Conservation (phyloP, 176 grass and related monocot genomes). For the Miscanthus lutarioriparius region DNA sequence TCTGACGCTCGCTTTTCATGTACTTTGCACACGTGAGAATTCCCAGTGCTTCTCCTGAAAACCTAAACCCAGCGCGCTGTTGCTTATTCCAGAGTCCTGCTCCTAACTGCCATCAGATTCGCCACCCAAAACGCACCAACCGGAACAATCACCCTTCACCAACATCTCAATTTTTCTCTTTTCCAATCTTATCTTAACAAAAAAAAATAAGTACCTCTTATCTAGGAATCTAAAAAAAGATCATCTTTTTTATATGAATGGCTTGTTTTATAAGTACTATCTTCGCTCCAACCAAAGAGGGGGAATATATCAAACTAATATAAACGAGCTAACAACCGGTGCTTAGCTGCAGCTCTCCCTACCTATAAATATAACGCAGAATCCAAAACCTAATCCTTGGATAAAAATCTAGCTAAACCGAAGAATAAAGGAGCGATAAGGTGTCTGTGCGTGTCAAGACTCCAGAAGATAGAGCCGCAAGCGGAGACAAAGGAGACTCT, state of each 20-base stretch:
- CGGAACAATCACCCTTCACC: conserved; percentile 4
- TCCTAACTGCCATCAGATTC: conserved; percentile 50
- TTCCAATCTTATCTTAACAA: background rate
- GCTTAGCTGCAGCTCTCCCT: conserved; percentile 12
- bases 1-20: background rate
- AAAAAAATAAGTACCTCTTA: background rate
- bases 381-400: background rate
- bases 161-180: background rate
- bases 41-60: background rate
- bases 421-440: conserved; percentile 17
- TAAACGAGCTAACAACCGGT: background rate
- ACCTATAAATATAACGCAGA: conserved; percentile 13
- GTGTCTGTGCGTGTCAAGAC: background rate
- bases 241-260: background rate
- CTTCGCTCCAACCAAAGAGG: background rate
- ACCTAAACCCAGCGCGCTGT: background rate
- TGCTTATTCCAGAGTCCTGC: background rate
- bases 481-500: background rate
- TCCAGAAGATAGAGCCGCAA: background rate
- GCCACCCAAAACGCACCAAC: conserved; percentile 49
- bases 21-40: background rate
- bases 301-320: background rate
- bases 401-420: background rate
- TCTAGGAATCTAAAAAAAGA: background rate
- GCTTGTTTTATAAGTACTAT: background rate